Evolutionary conservation across 208 protist species (phyloP).

Genomic region (Phytomonas sp.): DNA sequence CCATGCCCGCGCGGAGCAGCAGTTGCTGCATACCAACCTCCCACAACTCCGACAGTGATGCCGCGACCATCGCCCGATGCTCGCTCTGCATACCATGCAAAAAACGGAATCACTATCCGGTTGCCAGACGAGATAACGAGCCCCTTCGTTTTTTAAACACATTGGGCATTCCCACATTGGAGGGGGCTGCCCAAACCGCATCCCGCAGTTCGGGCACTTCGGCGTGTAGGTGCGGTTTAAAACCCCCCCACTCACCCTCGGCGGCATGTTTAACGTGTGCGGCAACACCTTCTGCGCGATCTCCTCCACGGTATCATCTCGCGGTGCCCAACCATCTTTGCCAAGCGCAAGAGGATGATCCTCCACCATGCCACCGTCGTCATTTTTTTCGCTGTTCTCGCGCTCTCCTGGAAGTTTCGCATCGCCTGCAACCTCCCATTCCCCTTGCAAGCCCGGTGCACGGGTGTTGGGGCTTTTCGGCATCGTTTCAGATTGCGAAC

Average conservation of each 20-base stretch:
- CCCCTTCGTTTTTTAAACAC: slow-evolving; percentile 27
- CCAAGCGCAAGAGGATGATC: too few relatives aligned
- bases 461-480: too few relatives aligned
- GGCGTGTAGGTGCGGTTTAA: slow-evolving; percentile 67
- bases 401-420: too few relatives aligned
- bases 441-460: too few relatives aligned
- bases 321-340: too few relatives aligned
- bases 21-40: slow-evolving; percentile 60
- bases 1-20: slow-evolving; percentile 39
- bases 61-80: slow-evolving; percentile 69
- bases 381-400: too few relatives aligned
- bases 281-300: slow-evolving; percentile 58
- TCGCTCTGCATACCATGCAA: slow-evolving; percentile 57
- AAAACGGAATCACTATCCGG: slow-evolving; percentile 42
- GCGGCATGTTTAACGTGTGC: slow-evolving; percentile 50
- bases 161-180: slow-evolving; percentile 66
- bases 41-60: slow-evolving; percentile 86
- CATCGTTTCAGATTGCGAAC: background rate
- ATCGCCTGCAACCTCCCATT: too few relatives aligned
- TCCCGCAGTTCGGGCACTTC: slow-evolving; percentile 50
- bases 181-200: slow-evolving; percentile 47
- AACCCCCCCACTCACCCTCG: slow-evolving; percentile 24
- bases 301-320: slow-evolving; percentile 12
- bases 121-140: slow-evolving; percentile 71
- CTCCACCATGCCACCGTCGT: too few relatives aligned